These are phyloP conservation scores for Populus tomentosa DNA, from an alignment of 441 rosid species.

Conservation along the genomic window DNA sequence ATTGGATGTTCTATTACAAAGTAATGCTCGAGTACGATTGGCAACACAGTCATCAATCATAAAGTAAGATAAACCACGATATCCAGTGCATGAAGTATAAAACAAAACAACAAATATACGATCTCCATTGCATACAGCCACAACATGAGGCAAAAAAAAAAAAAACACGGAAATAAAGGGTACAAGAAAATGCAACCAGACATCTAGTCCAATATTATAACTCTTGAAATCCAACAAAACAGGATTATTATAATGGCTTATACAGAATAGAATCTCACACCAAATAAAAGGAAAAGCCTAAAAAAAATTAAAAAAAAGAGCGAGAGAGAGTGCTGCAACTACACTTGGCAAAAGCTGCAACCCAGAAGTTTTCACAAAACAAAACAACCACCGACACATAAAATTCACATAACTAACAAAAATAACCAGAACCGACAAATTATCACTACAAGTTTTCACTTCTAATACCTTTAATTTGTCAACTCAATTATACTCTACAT, in stretches of 20 bases:
- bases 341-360: constrained; percentile 6
- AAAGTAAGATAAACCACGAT: background rate
- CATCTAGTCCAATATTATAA: background rate
- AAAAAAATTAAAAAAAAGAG: no score
- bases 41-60: background rate
- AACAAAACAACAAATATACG: background rate
- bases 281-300: background rate
- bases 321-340: background rate
- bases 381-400: background rate
- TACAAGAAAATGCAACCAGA: background rate
- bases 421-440: background rate
- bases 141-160: background rate
- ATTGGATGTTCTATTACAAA: background rate
- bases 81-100: background rate
- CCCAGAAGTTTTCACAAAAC: constrained; percentile 4
- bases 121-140: background rate
- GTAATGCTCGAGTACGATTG: background rate
- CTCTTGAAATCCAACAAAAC: background rate
- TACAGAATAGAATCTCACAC: background rate
- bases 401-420: background rate
- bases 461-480: background rate
- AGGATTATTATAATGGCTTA: background rate
- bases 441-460: background rate
- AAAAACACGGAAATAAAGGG: background rate
- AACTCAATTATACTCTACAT: background rate